Conservation (phyloP, 768 basidiomycete species). For the Crassisporium funariophilum region DNA sequence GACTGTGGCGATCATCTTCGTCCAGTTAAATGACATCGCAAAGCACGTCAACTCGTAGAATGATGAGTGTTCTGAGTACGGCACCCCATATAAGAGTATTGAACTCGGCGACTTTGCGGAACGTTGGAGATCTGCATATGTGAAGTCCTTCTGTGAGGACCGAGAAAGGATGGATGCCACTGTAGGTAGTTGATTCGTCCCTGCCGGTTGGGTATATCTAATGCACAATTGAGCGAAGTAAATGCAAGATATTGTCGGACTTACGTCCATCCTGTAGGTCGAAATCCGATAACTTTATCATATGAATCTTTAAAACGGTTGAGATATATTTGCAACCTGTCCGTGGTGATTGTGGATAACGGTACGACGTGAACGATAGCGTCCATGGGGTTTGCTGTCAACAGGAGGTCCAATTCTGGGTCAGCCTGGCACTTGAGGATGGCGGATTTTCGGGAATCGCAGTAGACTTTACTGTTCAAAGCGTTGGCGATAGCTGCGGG, state of each 20-base stretch:
- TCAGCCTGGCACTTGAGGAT: slow-evolving; percentile 87
- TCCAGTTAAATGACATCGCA: slow-evolving; percentile 84
- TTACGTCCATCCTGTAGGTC: slow-evolving; percentile 97
- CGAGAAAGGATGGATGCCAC: slow-evolving; percentile 70
- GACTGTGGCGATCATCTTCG: slow-evolving; percentile 93
- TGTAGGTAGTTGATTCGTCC: slow-evolving; percentile 61
- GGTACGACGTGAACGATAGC: slow-evolving; percentile 89
- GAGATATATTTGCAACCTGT: slow-evolving; percentile 77
- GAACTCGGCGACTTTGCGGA: slow-evolving; percentile 69
- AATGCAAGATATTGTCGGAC: slow-evolving; percentile 31
- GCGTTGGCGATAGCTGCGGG: slow-evolving; percentile 79
- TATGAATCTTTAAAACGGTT: slow-evolving; percentile 74
- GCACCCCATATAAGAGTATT: slow-evolving; percentile 79
- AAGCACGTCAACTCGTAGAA: slow-evolving; percentile 97
- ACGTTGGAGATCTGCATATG: slow-evolving; percentile 64
- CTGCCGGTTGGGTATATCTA: slow-evolving; percentile 66
- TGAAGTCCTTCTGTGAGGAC: slow-evolving; percentile 69
- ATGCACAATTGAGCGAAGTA: not conserved
- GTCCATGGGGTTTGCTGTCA: slow-evolving; percentile 74
- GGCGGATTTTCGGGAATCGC: slow-evolving; percentile 80
- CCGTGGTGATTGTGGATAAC: slow-evolving; percentile 70
- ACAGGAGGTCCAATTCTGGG: slow-evolving; percentile 72
- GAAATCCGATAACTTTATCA: slow-evolving; percentile 73
- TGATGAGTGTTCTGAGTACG: slow-evolving; percentile 95
- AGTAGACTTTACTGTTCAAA: slow-evolving; percentile 82